Base-by-base conservation (phyloP, 2,329 filamentous ascomycete species). In the Dactylellina drechsleri region DNA sequence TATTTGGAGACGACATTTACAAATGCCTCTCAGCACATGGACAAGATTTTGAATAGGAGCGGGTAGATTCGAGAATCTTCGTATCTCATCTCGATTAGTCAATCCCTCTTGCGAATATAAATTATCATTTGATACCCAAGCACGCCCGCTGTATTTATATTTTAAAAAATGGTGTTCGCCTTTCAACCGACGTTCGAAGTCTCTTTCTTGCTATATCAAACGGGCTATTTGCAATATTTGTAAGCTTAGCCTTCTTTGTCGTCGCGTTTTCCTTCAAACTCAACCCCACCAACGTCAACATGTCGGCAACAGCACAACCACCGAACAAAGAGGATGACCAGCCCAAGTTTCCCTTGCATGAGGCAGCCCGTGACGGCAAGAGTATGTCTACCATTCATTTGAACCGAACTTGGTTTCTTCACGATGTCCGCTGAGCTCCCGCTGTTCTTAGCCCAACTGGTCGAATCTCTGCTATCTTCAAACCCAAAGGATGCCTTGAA, bases 1-100 rank as follows among this genome's bases (percentile, higher is more conserved):
- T 98, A 97, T 81, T 86, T 98, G 52, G 94, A 98, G 84, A 96
- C 92, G 70, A 98, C 95, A 58, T 91, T 92, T 81, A 93, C 96
- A 84, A 99, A 98, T 81, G 97, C 93, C 83, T 89, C 91, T 79
- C 89, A 93, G 78, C 92, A 97, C 80, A 90, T 98, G 78, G 91
- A 97, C 81, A 91, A 93, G 82, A 94, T 98, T 81, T 86, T 98
- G 80, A 87, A 87, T 80, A 83, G 86, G 60, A 84, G 84, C 18
- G 83, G 83, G 56, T 75, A 68, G 58, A 16, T n/a, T 13, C 36
- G 76, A 79, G 81, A 54, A 80, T 73, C 62, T 47, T 67, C 28
- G 23, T 18, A 28, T 58, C 26, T 52, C n/a, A 31, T 23, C n/a
- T 50, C 60, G 31, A 57, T 40, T 49, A 62, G 5, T 40, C 36